Evolutionary conservation across 2,329 filamentous ascomycete species (phyloP), one percentile per base, ranked within the genome.

Genomic region (Tolypocladium album): DNA sequence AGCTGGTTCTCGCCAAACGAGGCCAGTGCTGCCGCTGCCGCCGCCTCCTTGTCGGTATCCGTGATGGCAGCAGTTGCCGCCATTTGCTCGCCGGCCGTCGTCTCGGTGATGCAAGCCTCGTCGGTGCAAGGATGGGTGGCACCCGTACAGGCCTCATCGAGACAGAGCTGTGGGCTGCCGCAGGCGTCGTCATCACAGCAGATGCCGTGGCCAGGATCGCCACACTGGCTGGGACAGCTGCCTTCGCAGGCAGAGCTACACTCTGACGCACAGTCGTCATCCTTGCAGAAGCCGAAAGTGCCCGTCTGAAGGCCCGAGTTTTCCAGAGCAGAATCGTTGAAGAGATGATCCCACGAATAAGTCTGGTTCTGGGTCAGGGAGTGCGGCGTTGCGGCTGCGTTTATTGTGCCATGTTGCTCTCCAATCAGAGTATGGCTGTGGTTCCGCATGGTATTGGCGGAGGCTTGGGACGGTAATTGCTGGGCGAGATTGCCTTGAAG

Each of bases 151-250:
- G 72, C 68, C 56, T 75, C 64, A 40, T 67, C 66, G 20, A 65
- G 57, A 56, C 66, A 68, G 22, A 65, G 57, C 24, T 67, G 58
- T 63, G 67, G 36, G 69, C 64, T 31, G 61, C 63, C 64, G 63
- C 74, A 76, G 8, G 69, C 67, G 40, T 69, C 67, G 58, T 75
- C 71, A 36, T 70, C 70, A 60, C 75, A 77, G 57, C 72, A 72
- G 53, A 74, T 67, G 56, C 63, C 70, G 24, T 67, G 67, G 31
- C 67, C 67, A 27, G 62, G 65, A 6, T 71, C 70, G 50, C 68
- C 72, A 56, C 72, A 76, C 52, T 75, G 66, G 63, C 70, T 72
- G 45, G 67, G 65, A 56, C 74, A 75, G 42, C 64, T 70, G 55
- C 66, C 67, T 8, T 67, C 71, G 58, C 74, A 76, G 15, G 71